A percentile compares a stretch with the other conserved stretches of the same genome.
These are phyloP conservation scores for Leptographium procerum DNA, from an alignment of 2,329 filamentous ascomycete species.

Conservation along the genomic window DNA sequence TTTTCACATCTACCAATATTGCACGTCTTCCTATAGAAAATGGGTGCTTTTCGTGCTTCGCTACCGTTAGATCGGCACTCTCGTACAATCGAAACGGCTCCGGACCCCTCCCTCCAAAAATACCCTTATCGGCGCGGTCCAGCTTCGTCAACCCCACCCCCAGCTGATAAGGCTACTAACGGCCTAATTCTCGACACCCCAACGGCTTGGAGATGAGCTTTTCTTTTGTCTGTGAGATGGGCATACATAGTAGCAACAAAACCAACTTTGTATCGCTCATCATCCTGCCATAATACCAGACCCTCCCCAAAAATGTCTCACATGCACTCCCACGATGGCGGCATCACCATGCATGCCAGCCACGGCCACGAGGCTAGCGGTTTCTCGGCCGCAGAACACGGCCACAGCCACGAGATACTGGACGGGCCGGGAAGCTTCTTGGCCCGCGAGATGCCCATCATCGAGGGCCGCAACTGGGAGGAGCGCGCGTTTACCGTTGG, in stretches of 20 bases:
- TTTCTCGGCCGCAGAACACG: conserved; percentile 59
- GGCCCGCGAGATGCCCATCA: conserved; percentile 84
- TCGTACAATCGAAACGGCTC: too few relatives aligned
- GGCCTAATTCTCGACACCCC: neutral
- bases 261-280: neutral
- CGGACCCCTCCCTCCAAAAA: neutral
- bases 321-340: conserved; percentile 37
- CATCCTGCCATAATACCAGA: too few relatives aligned
- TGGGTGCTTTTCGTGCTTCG: too few relatives aligned
- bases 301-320: conserved; percentile 11
- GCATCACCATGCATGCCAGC: conserved; percentile 19
- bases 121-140: neutral
- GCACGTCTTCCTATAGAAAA: too few relatives aligned
- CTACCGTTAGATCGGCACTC: too few relatives aligned
- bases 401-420: conserved; percentile 91
- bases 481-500: conserved; percentile 90
- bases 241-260: neutral
- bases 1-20: too few relatives aligned
- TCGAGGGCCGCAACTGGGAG: conserved; percentile 76
- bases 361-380: conserved; percentile 33
- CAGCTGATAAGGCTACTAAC: neutral
- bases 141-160: neutral
- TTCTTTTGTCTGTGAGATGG: neutral
- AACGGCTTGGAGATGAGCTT: neutral
- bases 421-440: conserved; percentile 86